Percentiles rank a stretch among this genome's conserved stretches.
These are phyloP conservation scores for Cystoisospora suis DNA, from an alignment of 169 alveolate species.

Conservation along the genomic window DNA sequence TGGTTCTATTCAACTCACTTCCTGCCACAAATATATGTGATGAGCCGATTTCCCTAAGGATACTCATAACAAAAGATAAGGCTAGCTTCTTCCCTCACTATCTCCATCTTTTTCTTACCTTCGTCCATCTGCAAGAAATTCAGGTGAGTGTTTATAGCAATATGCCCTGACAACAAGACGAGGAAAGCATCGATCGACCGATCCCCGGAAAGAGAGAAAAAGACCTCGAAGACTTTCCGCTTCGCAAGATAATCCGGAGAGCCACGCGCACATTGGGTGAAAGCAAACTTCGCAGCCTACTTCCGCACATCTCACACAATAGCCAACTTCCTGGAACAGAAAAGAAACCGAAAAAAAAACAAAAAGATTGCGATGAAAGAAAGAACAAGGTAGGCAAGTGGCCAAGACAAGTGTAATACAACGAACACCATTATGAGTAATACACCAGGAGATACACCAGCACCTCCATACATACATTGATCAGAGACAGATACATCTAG, in stretches of 20 bases:
- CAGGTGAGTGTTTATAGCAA: slow-evolving; percentile 65
- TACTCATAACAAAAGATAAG: no score
- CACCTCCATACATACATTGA: no score
- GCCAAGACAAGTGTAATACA: no score
- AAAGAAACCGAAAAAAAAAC: neutral
- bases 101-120: neutral
- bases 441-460: no score
- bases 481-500: no score
- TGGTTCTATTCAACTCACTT: no score
- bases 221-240: slow-evolving; percentile 34
- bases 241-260: slow-evolving; percentile 69
- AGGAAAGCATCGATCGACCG: slow-evolving; percentile 64
- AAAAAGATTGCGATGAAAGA: neutral
- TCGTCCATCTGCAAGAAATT: slow-evolving; percentile 11
- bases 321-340: slow-evolving; percentile 38
- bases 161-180: slow-evolving; percentile 25
- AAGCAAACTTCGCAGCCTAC: slow-evolving; percentile 69
- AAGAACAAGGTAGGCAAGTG: no score
- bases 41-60: no score
- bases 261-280: slow-evolving; percentile 82
- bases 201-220: slow-evolving; percentile 28
- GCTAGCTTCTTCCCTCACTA: no score
- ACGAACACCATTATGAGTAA: no score
- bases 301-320: slow-evolving; percentile 63
- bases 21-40: no score